These are phyloP conservation scores for Paramecium pentaurelia DNA, from an alignment of 73 alveolate genomes.

Conservation along the genomic window DNA sequence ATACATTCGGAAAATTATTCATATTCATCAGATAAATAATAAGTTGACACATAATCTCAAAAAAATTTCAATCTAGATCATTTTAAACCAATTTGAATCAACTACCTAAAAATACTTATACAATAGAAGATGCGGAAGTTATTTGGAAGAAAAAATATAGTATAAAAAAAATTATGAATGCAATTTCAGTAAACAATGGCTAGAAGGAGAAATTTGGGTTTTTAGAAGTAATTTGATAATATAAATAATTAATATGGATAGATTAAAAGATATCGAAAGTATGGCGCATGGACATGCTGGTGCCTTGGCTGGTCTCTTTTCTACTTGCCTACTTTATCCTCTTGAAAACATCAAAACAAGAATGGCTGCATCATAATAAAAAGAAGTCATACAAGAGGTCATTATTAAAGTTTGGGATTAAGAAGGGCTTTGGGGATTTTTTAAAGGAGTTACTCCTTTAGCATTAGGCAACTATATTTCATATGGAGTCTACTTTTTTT, in stretches of 20 bases:
- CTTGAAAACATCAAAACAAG: slow-evolving; percentile 55
- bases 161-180: background rate
- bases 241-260: background rate
- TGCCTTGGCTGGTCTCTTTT: slow-evolving; percentile 50
- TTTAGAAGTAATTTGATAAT: background rate
- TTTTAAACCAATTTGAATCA: background rate
- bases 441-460: slow-evolving; percentile 44
- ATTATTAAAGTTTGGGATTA: background rate
- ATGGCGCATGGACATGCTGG: slow-evolving; percentile 53
- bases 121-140: background rate
- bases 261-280: slow-evolving; percentile 4
- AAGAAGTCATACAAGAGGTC: background rate
- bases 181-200: background rate
- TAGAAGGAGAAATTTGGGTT: background rate
- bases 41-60: background rate
- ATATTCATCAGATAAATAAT: background rate
- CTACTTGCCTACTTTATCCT: slow-evolving; percentile 54
- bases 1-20: background rate
- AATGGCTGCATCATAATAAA: slow-evolving; percentile 7
- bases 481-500: slow-evolving; percentile 54
- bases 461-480: slow-evolving; percentile 50
- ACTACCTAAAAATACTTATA: background rate
- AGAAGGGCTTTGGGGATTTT: slow-evolving; percentile 47
- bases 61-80: background rate
- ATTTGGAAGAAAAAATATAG: background rate